These are phyloP conservation scores for Arachis hypogaea DNA, from an alignment of 306 rosid species.

Conservation along the genomic window DNA sequence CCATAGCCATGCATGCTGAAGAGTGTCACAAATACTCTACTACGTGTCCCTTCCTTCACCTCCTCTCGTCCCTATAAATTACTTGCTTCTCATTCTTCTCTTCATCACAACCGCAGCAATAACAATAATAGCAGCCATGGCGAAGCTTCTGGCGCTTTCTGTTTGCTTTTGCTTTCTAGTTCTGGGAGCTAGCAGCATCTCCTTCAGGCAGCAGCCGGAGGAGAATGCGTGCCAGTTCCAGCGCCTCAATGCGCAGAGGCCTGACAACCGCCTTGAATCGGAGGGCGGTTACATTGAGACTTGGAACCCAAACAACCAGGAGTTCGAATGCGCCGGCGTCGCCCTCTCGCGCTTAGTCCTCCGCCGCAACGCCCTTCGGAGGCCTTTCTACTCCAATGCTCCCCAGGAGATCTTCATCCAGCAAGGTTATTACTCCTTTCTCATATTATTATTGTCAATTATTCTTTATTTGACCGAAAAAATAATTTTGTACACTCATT, in stretches of 20 bases:
- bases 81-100: constrained; percentile 33
- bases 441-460: too few species aligned
- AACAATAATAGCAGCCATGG: constrained; percentile 38
- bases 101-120: constrained; percentile 29
- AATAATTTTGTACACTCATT: too few species aligned
- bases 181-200: constrained; percentile 39
- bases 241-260: constrained; percentile 21
- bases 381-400: constrained; percentile 45
- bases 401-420: constrained; percentile 43
- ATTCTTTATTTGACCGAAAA: too few species aligned
- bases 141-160: constrained; percentile 52
- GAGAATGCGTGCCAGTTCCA: constrained; percentile 40
- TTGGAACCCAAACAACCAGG: constrained; percentile 41
- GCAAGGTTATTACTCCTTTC: constrained; percentile 17
- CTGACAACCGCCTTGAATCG: constrained; percentile 16
- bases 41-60: constrained; percentile 44
- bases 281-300: constrained; percentile 47
- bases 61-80: constrained; percentile 32
- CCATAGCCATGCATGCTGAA: constrained; percentile 55
- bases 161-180: constrained; percentile 34
- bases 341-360: constrained; percentile 42
- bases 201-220: not conserved
- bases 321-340: constrained; percentile 37
- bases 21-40: constrained; percentile 43
- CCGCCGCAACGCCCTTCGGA: constrained; percentile 24